These are phyloP conservation scores for Lecanicillium sp. DNA, from an alignment of 2,329 filamentous ascomycete species.

Conservation along the genomic window DNA sequence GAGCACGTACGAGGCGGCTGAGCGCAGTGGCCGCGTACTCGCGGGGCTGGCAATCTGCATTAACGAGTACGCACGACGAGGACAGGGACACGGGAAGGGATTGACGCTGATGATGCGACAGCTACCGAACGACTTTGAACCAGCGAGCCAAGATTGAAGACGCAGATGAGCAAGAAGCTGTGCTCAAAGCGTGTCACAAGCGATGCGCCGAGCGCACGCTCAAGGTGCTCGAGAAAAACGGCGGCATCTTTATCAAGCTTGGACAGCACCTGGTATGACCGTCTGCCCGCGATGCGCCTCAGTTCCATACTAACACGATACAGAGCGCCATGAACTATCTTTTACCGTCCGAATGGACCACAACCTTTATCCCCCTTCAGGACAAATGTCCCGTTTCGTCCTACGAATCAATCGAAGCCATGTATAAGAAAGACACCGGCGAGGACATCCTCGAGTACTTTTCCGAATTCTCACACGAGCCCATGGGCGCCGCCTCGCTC, in stretches of 20 bases:
- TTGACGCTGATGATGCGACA: slow-evolving; percentile 33
- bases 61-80: slow-evolving; percentile 61
- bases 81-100: neutral
- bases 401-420: slow-evolving; percentile 74
- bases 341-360: slow-evolving; percentile 85
- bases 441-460: slow-evolving; percentile 75
- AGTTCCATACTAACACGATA: slow-evolving; percentile 21
- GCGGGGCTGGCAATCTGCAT: slow-evolving; percentile 73
- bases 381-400: slow-evolving; percentile 94
- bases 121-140: slow-evolving; percentile 83
- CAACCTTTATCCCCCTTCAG: slow-evolving; percentile 91
- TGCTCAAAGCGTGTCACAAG: slow-evolving; percentile 80
- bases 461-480: slow-evolving; percentile 70
- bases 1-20: slow-evolving; percentile 66
- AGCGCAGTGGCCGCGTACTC: slow-evolving; percentile 74
- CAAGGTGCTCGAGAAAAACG: slow-evolving; percentile 85
- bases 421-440: slow-evolving; percentile 83
- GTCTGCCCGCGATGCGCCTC: neutral
- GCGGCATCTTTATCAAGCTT: slow-evolving; percentile 96
- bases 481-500: slow-evolving; percentile 87
- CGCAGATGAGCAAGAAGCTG: slow-evolving; percentile 56
- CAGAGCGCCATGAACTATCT: slow-evolving; percentile 93
- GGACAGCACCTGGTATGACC: slow-evolving; percentile 74
- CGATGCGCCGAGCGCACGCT: slow-evolving; percentile 86
- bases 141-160: slow-evolving; percentile 56